Percentiles rank a stretch among this genome's conserved stretches.
Conservation (phyloP, 331 rosid species). For the Dryas integrifolia region DNA sequence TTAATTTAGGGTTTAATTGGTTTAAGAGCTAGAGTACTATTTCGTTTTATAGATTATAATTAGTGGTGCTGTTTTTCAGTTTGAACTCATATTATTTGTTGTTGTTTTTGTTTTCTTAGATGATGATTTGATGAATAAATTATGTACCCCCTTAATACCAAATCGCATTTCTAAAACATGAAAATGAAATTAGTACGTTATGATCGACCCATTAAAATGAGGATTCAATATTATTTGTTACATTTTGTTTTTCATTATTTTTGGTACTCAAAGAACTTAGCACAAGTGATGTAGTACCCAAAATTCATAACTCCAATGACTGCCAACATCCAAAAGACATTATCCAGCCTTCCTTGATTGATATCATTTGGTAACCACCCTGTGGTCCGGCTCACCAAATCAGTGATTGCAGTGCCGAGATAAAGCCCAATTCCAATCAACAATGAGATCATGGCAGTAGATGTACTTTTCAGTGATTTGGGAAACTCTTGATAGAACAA, state of each 20-base stretch:
- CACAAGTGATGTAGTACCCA: constrained; percentile 27
- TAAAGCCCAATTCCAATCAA: constrained; percentile 27
- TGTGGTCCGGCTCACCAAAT: constrained; percentile 12
- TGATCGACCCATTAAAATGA: too few species aligned
- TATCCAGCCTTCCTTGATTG: constrained; percentile 31
- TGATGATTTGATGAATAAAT: too few species aligned
- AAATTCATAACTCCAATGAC: constrained; percentile 24
- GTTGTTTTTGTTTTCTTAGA: too few species aligned
- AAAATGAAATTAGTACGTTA: too few species aligned
- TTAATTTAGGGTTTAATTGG: too few species aligned
- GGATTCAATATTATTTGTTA: too few species aligned
- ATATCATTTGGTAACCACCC: constrained; percentile 30
- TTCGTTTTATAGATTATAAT: too few species aligned
- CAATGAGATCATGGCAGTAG: constrained; percentile 31
- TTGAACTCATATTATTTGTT: too few species aligned
- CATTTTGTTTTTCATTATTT: not conserved
- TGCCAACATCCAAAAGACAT: constrained; percentile 26
- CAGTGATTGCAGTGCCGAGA: constrained; percentile 16
- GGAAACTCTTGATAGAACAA: constrained; percentile 33
- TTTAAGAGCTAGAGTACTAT: too few species aligned
- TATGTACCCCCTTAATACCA: too few species aligned
- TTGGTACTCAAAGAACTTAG: constrained; percentile 20
- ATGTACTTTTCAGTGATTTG: constrained; percentile 24
- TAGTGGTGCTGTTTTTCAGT: too few species aligned
- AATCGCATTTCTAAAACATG: too few species aligned